Percentiles rank a stretch among this genome's conserved stretches.
These are phyloP conservation scores for Phytophthora citrophthora DNA, from an alignment of 352 stramenopile species.

Conservation along the genomic window DNA sequence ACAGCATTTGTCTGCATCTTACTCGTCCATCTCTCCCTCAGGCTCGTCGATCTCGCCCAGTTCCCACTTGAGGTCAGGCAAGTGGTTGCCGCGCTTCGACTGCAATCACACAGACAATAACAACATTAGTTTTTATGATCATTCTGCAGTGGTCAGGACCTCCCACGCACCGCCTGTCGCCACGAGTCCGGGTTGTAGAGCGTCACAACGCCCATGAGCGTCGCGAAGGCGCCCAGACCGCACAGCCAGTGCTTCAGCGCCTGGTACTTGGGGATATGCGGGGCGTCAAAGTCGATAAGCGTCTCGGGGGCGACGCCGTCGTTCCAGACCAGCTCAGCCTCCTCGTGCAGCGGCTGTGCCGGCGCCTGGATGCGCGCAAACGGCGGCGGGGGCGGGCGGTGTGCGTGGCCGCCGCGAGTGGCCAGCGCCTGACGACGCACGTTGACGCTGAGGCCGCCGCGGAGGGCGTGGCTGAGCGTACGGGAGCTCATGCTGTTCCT, in stretches of 20 bases:
- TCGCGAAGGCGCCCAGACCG: conserved; percentile 61
- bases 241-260: conserved; percentile 71
- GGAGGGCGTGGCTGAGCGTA: conserved; percentile 62
- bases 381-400: conserved; percentile 77
- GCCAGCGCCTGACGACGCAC: conserved; percentile 59
- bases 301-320: conserved; percentile 87
- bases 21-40: conserved; percentile 86
- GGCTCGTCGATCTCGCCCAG: conserved; percentile 74
- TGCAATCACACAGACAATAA: conserved; percentile 27
- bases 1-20: conserved; percentile 31
- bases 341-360: conserved; percentile 72
- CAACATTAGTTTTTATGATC: conserved; percentile 1
- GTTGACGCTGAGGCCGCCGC: conserved; percentile 60
- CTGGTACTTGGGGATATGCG: conserved; percentile 82
- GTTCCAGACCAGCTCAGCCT: conserved; percentile 88
- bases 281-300: conserved; percentile 89
- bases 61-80: conserved; percentile 86
- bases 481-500: conserved; percentile 62
- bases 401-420: conserved; percentile 55
- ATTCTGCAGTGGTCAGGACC: neutral
- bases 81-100: conserved; percentile 76
- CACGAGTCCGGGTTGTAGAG: conserved; percentile 83
- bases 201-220: conserved; percentile 81
- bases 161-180: conserved; percentile 73
- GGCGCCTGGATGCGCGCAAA: conserved; percentile 78